These are phyloP conservation scores for Acidomyces sp. DNA, from an alignment of 495 filamentous ascomycete species.

Conservation along the genomic window DNA sequence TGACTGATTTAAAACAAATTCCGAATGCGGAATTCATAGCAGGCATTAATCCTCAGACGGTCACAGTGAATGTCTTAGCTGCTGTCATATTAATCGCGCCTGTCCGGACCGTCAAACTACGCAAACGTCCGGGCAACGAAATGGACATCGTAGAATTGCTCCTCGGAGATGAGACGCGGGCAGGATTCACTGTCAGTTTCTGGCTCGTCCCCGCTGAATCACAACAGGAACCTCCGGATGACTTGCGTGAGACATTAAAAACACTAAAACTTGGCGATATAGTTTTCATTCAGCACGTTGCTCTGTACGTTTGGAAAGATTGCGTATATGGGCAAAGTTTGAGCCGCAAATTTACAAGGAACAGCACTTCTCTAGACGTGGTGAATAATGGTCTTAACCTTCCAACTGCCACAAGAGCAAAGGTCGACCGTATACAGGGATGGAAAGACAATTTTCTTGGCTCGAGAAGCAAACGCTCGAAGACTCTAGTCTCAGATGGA, in stretches of 20 bases:
- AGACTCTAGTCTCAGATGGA: too few species aligned
- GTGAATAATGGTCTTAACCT: too few species aligned
- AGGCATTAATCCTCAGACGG: constrained; percentile 64
- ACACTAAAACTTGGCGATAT: constrained; percentile 56
- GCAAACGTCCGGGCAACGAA: constrained; percentile 26
- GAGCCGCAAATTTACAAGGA: constrained; percentile 47
- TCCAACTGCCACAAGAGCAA: too few species aligned
- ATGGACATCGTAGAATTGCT: constrained; percentile 61
- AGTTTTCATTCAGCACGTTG: constrained; percentile 61
- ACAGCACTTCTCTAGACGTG: too few species aligned
- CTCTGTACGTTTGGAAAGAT: constrained; percentile 55
- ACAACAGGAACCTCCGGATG: constrained; percentile 22
- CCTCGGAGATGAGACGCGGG: constrained; percentile 74
- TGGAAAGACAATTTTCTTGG: too few species aligned
- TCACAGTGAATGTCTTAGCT: constrained; percentile 64
- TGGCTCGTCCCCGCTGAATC: constrained; percentile 46
- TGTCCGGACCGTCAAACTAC: constrained; percentile 46
- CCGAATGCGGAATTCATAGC: constrained; percentile 55
- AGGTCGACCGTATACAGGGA: too few species aligned
- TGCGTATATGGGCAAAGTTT: constrained; percentile 56
- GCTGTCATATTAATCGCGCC: constrained; percentile 60
- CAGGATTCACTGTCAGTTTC: constrained; percentile 70
- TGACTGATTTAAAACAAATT: constrained; percentile 56
- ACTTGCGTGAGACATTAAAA: constrained; percentile 33
- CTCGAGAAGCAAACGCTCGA: too few species aligned